These are phyloP conservation scores for Penicillium sp. DNA, from an alignment of 2,329 filamentous ascomycete species.

Conservation along the genomic window DNA sequence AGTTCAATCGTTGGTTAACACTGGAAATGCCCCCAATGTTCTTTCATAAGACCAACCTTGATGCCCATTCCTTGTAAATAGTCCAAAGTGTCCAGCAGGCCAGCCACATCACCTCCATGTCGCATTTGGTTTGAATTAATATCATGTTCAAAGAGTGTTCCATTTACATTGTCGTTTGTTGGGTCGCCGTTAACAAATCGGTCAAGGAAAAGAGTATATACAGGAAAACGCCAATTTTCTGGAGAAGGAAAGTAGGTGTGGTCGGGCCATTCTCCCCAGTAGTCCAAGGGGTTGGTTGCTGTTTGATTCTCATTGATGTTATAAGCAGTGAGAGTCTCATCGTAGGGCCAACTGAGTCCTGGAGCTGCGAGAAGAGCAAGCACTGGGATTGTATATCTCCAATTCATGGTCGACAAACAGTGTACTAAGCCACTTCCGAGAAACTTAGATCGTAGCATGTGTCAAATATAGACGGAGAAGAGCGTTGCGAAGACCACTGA, in stretches of 20 bases:
- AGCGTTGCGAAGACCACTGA: not conserved
- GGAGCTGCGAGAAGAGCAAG: constrained; percentile 29
- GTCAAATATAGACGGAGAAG: not conserved
- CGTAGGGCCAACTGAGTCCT: constrained; percentile 45
- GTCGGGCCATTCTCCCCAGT: constrained; percentile 56
- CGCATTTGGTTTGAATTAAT: constrained; percentile 60
- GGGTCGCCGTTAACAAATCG: constrained; percentile 65
- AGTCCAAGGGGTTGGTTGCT: constrained; percentile 57
- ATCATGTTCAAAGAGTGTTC: constrained; percentile 61
- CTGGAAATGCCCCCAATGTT: too few relatives aligned
- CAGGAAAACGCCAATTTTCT: constrained; percentile 62
- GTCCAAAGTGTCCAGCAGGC: constrained; percentile 59
- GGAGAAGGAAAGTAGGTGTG: constrained; percentile 56
- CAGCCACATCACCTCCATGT: constrained; percentile 60
- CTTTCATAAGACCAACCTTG: constrained; percentile 43
- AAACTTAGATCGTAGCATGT: constrained; percentile 24
- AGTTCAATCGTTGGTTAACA: constrained; percentile 1
- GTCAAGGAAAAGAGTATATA: constrained; percentile 65
- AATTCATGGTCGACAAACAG: constrained; percentile 31
- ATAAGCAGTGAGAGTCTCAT: constrained; percentile 51
- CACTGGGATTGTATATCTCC: constrained; percentile 25
- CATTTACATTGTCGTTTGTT: constrained; percentile 62
- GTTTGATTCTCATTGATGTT: constrained; percentile 61
- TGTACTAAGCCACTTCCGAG: constrained; percentile 2
- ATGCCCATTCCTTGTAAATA: constrained; percentile 65